phyloP scores from a whole-genome alignment of 2,329 filamentous ascomycete genomes.

The Aspergillus latus region DNA sequence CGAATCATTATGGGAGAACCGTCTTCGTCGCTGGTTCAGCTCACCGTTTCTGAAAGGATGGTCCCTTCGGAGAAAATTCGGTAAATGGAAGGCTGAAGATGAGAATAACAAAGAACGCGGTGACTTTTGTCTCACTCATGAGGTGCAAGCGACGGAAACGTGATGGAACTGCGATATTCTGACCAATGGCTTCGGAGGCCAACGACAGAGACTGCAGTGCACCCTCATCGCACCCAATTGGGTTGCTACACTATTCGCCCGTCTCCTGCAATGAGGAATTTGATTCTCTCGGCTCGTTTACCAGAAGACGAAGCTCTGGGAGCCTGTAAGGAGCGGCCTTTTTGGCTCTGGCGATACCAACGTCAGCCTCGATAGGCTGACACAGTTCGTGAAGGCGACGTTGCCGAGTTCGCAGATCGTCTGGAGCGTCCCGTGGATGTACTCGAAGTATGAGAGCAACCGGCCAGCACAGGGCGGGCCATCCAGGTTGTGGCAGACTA shows the following conservation, averaged over 20 bases:
- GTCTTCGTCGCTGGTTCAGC: constrained; percentile 43
- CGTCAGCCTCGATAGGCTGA: no score
- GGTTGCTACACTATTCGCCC: not conserved
- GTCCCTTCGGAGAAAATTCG: constrained; percentile 36
- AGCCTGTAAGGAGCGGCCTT: no score
- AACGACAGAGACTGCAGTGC: not conserved
- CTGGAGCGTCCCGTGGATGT: no score
- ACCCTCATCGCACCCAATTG: not conserved
- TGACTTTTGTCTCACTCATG: constrained; percentile 57
- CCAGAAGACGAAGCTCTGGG: no score
- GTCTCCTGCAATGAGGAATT: not conserved
- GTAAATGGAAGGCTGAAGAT: constrained; percentile 33
- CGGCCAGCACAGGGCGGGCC: no score
- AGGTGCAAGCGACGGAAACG: constrained; percentile 36
- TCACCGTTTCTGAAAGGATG: constrained; percentile 33
- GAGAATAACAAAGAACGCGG: constrained; percentile 43
- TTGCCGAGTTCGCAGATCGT: no score
- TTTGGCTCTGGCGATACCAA: no score
- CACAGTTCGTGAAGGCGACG: no score
- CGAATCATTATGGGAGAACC: constrained; percentile 60
- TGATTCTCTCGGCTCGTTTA: no score
- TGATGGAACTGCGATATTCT: not conserved
- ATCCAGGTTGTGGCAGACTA: no score
- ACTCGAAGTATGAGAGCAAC: no score
- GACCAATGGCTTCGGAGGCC: not conserved